Base-by-base conservation (phyloP, 2,329 filamentous ascomycete species). In the Aspergillus brunneoviolaceus region DNA sequence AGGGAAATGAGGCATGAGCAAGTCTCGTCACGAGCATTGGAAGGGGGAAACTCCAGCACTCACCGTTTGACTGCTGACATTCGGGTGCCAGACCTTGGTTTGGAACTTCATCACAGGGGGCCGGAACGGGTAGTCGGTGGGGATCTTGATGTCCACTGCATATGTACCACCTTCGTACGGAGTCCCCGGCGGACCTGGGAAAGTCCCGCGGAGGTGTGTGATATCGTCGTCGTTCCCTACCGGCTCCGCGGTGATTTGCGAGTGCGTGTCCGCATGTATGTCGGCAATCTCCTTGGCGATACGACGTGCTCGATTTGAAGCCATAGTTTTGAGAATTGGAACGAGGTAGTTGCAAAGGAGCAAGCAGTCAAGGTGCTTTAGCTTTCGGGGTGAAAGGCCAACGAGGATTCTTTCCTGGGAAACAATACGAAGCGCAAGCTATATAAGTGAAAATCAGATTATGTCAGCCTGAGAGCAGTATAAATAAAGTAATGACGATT, bases 31-130 rank as follows among this genome's bases (percentile, higher is more conserved):
- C 16, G 16, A 2, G 5, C n/a, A 16, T 10, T 5, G 12, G 11
- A 2, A 5, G 9, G 7, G 14, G 16, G 16, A 1, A 10, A 3
- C 39, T 19, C 16, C 16, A 45, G 9, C 19, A 82, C 88, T 72
- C 79, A 96, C 92, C 47, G 93, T 97, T 74, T 95, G 90, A 71
- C 90, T 94, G 82, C 91, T 96, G 79, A 99, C 87, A 73, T 99
- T 99, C 35, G 95, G 95, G 76, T 99, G 95, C 93, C 93, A 99
- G 68, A 98, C 89, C 77, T 89, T 93, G 65, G 95, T 99, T 65
- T 89, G 85, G 72, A 98, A 98, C 69, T 87, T 89, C 89, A 99
- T 98, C 60, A 86, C 77, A 4, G 95, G 95, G 4, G 94, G 91
- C 68, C 92, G 90, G 80, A 99, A 99, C 0, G 95, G 95, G 72